Evolutionary conservation across 139 green algal genomes (phyloP).

Genomic region (Closterium sp.): DNA sequence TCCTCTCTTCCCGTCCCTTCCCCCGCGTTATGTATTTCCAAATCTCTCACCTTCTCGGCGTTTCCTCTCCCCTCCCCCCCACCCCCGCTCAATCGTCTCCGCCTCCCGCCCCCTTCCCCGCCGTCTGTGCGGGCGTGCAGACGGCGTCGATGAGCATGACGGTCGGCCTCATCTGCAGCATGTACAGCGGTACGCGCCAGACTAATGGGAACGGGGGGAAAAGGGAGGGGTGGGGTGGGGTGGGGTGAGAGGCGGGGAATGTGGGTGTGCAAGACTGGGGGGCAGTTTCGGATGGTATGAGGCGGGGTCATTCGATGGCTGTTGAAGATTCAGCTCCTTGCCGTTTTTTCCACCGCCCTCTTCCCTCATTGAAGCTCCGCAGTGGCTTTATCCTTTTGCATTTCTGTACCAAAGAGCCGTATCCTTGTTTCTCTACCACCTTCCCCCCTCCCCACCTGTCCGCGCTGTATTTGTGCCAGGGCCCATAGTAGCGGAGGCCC

Average conservation of each 20-base stretch:
- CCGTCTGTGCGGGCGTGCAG: not conserved
- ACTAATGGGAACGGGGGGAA: no score
- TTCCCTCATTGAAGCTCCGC: not conserved
- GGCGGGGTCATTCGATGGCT: not conserved
- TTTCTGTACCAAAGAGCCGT: no score
- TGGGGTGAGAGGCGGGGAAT: no score
- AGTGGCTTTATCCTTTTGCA: no score
- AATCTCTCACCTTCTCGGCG: not conserved
- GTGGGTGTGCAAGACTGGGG: not conserved
- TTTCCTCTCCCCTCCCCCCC: not conserved
- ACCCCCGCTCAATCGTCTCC: not conserved
- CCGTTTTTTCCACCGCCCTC: not conserved
- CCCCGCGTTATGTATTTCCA: not conserved
- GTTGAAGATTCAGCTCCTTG: no score
- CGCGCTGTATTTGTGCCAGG: no score
- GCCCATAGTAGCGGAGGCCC: slow-evolving; percentile 63
- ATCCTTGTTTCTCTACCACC: not conserved
- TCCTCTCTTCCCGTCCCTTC: not conserved
- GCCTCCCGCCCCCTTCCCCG: no score
- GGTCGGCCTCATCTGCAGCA: not conserved
- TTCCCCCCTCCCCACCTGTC: no score
- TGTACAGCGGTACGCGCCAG: not conserved
- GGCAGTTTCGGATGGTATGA: not conserved
- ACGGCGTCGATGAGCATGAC: slow-evolving; percentile 1
- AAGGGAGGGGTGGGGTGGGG: no score